Base-by-base conservation (phyloP, 441 rosid species). In the Mallotus repandus region DNA sequence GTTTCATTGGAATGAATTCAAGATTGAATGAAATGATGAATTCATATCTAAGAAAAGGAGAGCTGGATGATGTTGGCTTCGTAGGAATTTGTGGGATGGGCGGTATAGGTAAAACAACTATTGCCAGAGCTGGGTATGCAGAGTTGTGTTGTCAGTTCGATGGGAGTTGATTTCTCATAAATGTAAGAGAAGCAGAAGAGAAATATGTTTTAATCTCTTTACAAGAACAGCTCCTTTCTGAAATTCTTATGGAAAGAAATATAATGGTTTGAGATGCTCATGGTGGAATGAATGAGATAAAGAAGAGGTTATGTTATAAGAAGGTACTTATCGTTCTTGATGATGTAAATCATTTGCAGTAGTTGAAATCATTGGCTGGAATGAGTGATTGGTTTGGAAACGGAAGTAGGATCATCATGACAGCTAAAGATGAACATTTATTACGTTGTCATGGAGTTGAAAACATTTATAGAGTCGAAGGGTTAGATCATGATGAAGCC, bases 381-480 rank as follows among this genome's bases (percentile, higher is more conserved):
- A 52, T 12, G 7, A 32, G 55, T 7, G 69, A 71, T 52, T 77
- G 80, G 80, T 77, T 77, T 52, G 80, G 76, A 35, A 21, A 2
- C 18, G 76, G 73, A 60, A 77, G 76, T n/a, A 66, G 80, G 25
- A 72, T 77, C 6, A 72, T 77, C 25, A 64, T 77, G 9, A 77
- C 80, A 5, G 67, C 73, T 14, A 71, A 76, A 62, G 73, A 77
- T 29, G 58, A 72, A n/a, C 80, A 72, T 59, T 14, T 61, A 49
- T 63, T 72, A 71, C 16, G 14, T 5, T 13, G 22, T 2, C 56
- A 63, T 54, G 74, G 66, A n/a, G 66, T 56, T 12, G 65, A 69
- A 7, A 45, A 54, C 16, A 63, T 75, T 22, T 75, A 69, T 9
- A n/a, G n/a, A 8, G 70, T 70, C 12, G 29, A 56, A 45, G 63